Base-by-base conservation (phyloP, 2,329 filamentous ascomycete species). In the Scedosporium apiospermum region DNA sequence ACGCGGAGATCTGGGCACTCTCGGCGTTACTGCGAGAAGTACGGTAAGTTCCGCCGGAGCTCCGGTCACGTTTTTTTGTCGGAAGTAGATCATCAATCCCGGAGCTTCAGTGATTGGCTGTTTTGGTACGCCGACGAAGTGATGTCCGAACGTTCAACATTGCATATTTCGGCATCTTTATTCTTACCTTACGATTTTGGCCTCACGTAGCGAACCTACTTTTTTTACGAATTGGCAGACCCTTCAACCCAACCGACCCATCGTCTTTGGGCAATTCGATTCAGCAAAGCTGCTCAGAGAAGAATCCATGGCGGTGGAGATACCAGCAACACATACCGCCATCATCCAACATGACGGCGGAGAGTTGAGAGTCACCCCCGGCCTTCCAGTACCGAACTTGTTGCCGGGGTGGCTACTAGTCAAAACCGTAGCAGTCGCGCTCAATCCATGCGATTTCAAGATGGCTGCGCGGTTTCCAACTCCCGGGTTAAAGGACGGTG, bases 371-470 rank as follows among this genome's bases (percentile, higher is more conserved):
- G 58, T 60, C 38, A 60, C 58, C 6, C 58, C 23, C 3, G 58
- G 38, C 21, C 14, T 60, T 26, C 34, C 58, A n/a, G 21, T 46
- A 9, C 58, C 58, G 18, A 26, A 16, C 6, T 3, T 60, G 12
- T 42, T 60, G 34, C 58, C 58, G 2, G 58, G 58, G 9, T 60
- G 58, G 58, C 58, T 76, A 44, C 69, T 75, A 21, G 72, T 75
- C 46, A 72, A 72, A 63, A 69, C 71, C 16, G 69, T 64, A 34
- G 73, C 74, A 18, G 70, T 74, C 34, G 74, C 69, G 27, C 60
- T 76, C 57, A 76, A 76, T 64, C 74, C 73, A 0, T 70, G 70
- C 3, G 74, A 76, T 63, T 74, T 69, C 69, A 74, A 75, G 67
- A 68, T 65, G 60, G 66, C 74, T 62, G 65, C 72, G 18, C n/a